Conservation (phyloP, 352 stramenopile genomes). For the Pythium sp. region DNA sequence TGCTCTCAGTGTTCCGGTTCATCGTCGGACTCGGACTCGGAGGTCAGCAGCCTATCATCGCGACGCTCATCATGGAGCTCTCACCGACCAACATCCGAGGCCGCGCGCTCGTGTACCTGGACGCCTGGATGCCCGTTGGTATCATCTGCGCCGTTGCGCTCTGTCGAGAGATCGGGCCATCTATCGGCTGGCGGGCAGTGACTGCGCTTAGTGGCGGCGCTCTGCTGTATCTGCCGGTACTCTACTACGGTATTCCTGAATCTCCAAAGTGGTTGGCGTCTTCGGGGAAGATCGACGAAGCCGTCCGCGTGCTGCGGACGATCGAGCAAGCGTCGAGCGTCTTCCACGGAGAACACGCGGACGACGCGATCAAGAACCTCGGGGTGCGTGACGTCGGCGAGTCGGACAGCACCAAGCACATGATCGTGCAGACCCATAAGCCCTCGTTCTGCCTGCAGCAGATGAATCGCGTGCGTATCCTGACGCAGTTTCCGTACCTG, state of each 20-base stretch:
- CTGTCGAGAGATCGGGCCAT: background rate
- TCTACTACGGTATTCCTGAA: constrained; percentile 7
- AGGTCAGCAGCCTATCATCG: constrained; percentile 41
- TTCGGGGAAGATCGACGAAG: constrained; percentile 5
- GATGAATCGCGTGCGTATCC: background rate
- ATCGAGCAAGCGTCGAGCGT: constrained; percentile 7
- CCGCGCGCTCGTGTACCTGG: constrained; percentile 21
- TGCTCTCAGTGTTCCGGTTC: constrained; percentile 35
- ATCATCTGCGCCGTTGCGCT: constrained; percentile 2
- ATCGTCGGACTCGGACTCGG: constrained; percentile 49
- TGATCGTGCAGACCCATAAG: background rate
- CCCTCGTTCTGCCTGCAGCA: background rate
- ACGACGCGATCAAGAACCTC: constrained; percentile 5
- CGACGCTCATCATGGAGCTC: constrained; percentile 30
- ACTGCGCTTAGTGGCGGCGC: background rate
- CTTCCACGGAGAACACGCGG: background rate
- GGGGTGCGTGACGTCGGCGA: background rate
- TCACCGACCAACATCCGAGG: constrained; percentile 8
- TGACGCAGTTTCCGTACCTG: constrained; percentile 7
- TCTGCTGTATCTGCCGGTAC: constrained; percentile 4
- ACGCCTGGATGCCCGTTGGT: constrained; percentile 20
- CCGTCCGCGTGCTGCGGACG: constrained; percentile 11
- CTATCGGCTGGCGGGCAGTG: background rate
- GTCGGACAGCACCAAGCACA: background rate
- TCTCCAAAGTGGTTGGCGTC: constrained; percentile 9